Base-by-base conservation (phyloP, 2,329 filamentous ascomycete species). In the Scolecobasidium constrictum region DNA sequence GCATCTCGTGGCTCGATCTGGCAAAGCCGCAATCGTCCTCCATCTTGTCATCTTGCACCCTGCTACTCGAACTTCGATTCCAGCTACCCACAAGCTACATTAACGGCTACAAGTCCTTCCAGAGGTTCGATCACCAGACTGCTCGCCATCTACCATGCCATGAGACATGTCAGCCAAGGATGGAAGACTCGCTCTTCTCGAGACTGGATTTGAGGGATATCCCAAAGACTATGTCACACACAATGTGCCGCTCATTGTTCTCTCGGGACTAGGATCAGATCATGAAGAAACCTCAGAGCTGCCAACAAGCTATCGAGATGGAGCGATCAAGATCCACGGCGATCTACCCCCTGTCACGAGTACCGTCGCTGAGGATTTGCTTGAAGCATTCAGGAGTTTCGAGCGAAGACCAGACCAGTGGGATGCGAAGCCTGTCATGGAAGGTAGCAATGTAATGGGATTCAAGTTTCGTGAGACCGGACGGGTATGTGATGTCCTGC, bases 171-270 rank as follows among this genome's bases (percentile, higher is more conserved):
- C n/a, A 7, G 9, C 26, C 9, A 31, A n/a, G 9, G n/a, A 9
- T 7, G 26, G n/a, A 31, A 31, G 26, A n/a, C 26, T 31, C 26
- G n/a, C 26, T 31, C 26, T n/a, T 31, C 26, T 31, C 9, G 26
- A 31, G n/a, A 33, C 22, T 5, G 36, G 21, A 11, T 92, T 92
- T 85, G 83, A 92, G 62, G 83, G 75, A 53, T 90, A 86, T 64
- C 83, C 84, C 43, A 60, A 67, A 46, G 82, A 81, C 62, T 94
- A 88, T 67, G 71, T 94, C 60, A 77, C 81, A 59, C 87, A 92
- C 64, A 93, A 92, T 64, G 73, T 93, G 53, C 90, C 90, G 26
- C 73, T 94, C 45, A 66, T 96, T 47, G 69, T 93, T 37, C 74
- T 94, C 23, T 86, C 86, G 28, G 92, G 90, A 11, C 72, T 95